These are phyloP conservation scores for Uromyces viciae-fabae DNA, from an alignment of 1,284 basidiomycete genomes.

Conservation along the genomic window DNA sequence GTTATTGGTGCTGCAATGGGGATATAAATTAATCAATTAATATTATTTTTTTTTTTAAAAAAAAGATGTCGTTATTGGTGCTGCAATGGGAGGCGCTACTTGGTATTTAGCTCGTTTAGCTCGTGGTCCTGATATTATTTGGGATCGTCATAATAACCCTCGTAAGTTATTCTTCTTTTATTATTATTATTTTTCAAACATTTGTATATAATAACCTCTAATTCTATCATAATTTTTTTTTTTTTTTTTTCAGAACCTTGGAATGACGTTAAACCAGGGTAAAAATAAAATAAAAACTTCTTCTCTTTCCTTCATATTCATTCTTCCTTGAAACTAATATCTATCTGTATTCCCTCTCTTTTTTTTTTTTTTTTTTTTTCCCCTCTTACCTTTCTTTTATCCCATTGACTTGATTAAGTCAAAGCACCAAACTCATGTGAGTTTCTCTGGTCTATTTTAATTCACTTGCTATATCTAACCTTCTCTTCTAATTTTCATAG, in stretches of 20 bases:
- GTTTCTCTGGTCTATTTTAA: not conserved
- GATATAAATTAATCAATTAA: no score
- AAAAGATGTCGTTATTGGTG: conserved; percentile 32
- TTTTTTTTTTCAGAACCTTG: conserved; percentile 21
- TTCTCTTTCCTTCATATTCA: no score
- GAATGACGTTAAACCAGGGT: conserved; percentile 42
- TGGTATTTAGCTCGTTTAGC: conserved; percentile 35
- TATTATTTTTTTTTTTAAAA: no score
- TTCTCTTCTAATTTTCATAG: not conserved
- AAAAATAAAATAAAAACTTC: no score
- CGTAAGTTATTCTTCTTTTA: conserved; percentile 12
- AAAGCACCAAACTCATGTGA: conserved; percentile 39
- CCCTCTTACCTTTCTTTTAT: not conserved
- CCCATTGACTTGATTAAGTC: not conserved
- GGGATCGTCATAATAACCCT: conserved; percentile 37
- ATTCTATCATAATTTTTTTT: not conserved
- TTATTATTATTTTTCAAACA: not conserved
- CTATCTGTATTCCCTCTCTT: not conserved
- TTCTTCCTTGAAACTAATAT: not conserved
- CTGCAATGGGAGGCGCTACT: conserved; percentile 33
- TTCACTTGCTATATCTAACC: not conserved
- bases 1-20: conserved; percentile 34
- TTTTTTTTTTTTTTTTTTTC: not conserved
- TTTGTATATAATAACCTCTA: not conserved
- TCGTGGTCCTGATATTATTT: conserved; percentile 32